phyloP scores from a whole-genome alignment of 306 rosid species.

The Lathyrus tuberosus region DNA sequence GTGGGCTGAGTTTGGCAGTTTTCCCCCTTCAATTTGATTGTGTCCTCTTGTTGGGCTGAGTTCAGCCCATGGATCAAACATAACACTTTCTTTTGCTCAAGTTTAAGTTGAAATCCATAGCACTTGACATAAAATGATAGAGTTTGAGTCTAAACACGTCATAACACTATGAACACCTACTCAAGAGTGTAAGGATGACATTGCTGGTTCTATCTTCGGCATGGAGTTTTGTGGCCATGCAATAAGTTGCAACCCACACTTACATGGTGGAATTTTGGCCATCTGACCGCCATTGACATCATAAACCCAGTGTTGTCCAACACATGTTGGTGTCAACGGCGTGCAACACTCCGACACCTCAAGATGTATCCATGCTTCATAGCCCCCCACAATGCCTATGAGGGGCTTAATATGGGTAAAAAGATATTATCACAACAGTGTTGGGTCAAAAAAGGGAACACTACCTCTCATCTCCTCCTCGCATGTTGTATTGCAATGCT shows the following conservation, averaged over 20 bases:
- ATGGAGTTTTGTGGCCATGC: neutral
- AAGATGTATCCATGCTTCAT: neutral
- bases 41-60: neutral
- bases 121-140: neutral
- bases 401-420: neutral
- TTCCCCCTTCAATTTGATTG: neutral
- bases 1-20: neutral
- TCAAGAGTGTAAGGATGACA: neutral
- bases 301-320: neutral
- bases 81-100: neutral
- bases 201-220: neutral
- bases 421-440: neutral
- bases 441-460: neutral
- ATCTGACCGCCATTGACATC: neutral
- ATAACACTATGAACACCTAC: neutral
- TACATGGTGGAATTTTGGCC: neutral
- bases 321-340: neutral
- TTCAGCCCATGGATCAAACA: neutral
- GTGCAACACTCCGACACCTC: neutral
- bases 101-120: neutral
- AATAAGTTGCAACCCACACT: neutral
- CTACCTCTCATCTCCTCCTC: neutral
- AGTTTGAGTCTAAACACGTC: conserved; percentile 17
- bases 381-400: neutral
- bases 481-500: neutral